These are phyloP conservation scores for Dipsacomyces acuminosporus DNA, from an alignment of 371 early-diverging fungal species.

Conservation along the genomic window DNA sequence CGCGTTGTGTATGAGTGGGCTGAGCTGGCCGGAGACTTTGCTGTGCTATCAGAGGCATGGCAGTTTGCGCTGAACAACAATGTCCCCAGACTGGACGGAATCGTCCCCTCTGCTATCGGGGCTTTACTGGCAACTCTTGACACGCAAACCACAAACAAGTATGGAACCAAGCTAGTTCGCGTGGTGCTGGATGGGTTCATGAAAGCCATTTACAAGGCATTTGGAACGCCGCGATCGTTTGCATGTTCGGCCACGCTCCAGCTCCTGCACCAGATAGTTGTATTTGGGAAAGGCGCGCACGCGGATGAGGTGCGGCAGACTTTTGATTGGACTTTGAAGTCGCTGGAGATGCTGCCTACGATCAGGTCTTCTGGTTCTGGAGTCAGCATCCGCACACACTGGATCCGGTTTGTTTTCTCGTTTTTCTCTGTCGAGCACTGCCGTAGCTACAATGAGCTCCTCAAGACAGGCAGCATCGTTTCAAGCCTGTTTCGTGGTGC, in stretches of 20 bases:
- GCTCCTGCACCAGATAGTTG: slow-evolving; percentile 27
- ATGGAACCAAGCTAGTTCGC: slow-evolving; percentile 19
- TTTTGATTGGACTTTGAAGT: slow-evolving; percentile 38
- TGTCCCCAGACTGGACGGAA: slow-evolving; percentile 19
- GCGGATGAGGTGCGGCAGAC: slow-evolving; percentile 28
- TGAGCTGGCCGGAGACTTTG: slow-evolving; percentile 17
- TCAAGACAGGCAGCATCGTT: slow-evolving; percentile 17
- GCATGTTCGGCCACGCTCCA: slow-evolving; percentile 32
- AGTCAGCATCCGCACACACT: slow-evolving; percentile 29
- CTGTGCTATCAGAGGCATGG: slow-evolving; percentile 20
- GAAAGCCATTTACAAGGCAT: slow-evolving; percentile 25
- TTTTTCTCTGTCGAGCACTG: slow-evolving; percentile 35
- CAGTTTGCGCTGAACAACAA: slow-evolving; percentile 14
- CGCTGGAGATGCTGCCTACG: slow-evolving; percentile 11
- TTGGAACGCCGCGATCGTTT: slow-evolving; percentile 27
- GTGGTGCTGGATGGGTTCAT: slow-evolving; percentile 27
- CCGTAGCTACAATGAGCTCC: slow-evolving; percentile 18
- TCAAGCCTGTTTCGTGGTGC: slow-evolving; percentile 21
- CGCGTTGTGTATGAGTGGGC: slow-evolving; percentile 42
- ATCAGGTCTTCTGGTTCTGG: slow-evolving; percentile 21
- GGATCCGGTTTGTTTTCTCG: slow-evolving; percentile 40
- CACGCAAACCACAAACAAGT: slow-evolving; percentile 2
- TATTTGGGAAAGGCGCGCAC: slow-evolving; percentile 24
- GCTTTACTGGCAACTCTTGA: slow-evolving; percentile 25
- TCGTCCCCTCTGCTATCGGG: slow-evolving; percentile 14